Evolutionary conservation across 176 grass and related monocot genomes (phyloP).

Genomic region (Elaeis guineensis): DNA sequence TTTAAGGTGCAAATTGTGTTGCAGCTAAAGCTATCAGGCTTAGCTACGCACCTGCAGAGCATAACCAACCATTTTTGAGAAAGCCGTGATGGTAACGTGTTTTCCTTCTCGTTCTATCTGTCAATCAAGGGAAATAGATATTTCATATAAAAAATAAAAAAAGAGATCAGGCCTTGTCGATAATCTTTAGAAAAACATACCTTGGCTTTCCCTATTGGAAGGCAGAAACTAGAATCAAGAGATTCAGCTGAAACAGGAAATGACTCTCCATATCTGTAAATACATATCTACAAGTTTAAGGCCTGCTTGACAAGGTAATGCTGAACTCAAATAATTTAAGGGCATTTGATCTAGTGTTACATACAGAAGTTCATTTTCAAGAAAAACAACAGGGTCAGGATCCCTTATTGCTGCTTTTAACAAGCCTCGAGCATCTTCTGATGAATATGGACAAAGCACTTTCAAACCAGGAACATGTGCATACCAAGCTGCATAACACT

Average conservation of each 20-base stretch:
- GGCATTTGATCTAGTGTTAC: conserved; percentile 18
- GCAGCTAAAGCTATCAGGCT: too few relatives aligned
- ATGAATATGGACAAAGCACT: conserved; percentile 72
- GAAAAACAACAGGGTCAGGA: conserved; percentile 88
- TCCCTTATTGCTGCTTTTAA: conserved; percentile 96
- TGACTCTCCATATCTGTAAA: conserved; percentile 81
- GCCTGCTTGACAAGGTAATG: too few relatives aligned
- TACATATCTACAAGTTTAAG: conserved; percentile 1
- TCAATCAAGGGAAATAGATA: conserved; percentile 21
- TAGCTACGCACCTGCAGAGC: conserved; percentile 60
- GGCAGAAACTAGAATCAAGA: conserved; percentile 92
- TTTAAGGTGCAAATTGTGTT: too few relatives aligned
- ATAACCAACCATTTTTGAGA: conserved; percentile 96
- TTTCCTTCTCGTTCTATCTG: conserved; percentile 92
- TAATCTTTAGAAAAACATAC: conserved; percentile 26
- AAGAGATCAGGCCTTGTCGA: neutral
- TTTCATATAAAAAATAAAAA: neutral
- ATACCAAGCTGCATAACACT: conserved; percentile 98
- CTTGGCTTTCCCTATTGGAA: conserved; percentile 97
- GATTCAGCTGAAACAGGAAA: conserved; percentile 90
- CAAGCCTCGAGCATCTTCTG: conserved; percentile 95
- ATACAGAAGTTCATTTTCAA: conserved; percentile 97
- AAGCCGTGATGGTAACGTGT: conserved; percentile 81
- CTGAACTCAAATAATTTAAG: neutral
- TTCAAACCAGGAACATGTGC: conserved; percentile 89